phyloP scores from a whole-genome alignment of 208 protist species.

The Tritrichomonas musculus region DNA sequence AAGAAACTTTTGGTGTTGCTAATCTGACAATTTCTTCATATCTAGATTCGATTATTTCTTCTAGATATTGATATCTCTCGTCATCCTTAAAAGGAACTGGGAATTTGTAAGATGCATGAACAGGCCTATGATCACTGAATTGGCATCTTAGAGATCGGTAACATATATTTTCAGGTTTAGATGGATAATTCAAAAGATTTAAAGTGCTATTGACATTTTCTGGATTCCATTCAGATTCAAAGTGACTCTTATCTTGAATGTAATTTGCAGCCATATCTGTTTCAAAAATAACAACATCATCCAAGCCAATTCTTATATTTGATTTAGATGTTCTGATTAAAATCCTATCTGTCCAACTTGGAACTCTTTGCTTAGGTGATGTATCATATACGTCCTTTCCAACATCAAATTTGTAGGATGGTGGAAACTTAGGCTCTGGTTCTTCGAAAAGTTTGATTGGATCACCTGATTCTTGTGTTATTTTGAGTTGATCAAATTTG shows the following conservation, averaged over 20 bases:
- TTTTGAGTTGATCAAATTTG: not conserved
- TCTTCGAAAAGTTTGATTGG: slow-evolving; percentile 41
- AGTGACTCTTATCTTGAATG: not conserved
- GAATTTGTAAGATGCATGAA: not conserved
- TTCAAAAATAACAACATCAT: not conserved
- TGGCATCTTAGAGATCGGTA: not conserved
- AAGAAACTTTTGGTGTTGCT: not conserved
- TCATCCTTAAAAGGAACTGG: not conserved
- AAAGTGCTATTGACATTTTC: no score
- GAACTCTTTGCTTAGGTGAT: slow-evolving; percentile 40
- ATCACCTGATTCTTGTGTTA: not conserved
- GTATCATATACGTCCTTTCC: slow-evolving; percentile 40
- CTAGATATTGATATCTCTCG: not conserved
- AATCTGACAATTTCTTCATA: not conserved
- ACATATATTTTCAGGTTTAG: not conserved
- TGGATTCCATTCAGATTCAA: not conserved
- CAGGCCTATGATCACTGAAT: slow-evolving; percentile 17
- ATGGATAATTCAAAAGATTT: not conserved
- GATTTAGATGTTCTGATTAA: not conserved
- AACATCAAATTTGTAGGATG: slow-evolving; percentile 51
- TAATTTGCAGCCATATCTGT: not conserved
- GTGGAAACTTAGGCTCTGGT: slow-evolving; percentile 42
- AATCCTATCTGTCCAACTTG: slow-evolving; percentile 47
- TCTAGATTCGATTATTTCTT: not conserved
- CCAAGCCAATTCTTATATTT: not conserved